A percentile compares a stretch with the other conserved stretches of the same genome.
Conservation (phyloP, 2,329 filamentous ascomycete species). For the Pestalotiopsis fici region DNA sequence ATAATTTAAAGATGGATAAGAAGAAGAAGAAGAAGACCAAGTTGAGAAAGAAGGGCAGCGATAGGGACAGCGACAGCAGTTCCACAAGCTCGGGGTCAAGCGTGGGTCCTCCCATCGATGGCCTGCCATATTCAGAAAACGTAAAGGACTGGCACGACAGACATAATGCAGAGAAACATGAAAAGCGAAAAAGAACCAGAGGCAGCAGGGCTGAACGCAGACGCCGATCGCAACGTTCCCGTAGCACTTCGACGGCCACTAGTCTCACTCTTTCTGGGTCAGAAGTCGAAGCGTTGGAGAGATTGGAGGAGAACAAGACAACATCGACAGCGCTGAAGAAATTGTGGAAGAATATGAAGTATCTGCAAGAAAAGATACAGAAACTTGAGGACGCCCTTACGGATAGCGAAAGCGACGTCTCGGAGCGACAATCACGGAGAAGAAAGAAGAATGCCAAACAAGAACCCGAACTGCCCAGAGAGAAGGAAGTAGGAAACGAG, state of each 20-base stretch:
- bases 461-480: neutral
- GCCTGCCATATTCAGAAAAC: neutral
- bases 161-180: neutral
- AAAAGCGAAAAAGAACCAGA: neutral
- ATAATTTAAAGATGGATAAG: too few relatives aligned
- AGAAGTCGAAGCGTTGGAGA: neutral
- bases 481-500: neutral
- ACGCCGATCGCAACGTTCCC: neutral
- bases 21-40: neutral
- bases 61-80: neutral
- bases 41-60: neutral
- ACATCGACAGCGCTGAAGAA: neutral
- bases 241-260: neutral
- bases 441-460: neutral
- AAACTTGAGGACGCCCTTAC: neutral
- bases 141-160: neutral
- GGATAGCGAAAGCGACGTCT: neutral
- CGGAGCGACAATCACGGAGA: neutral
- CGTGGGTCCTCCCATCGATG: neutral
- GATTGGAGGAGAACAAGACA: neutral
- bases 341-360: neutral
- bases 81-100: neutral
- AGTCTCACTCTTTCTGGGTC: neutral
- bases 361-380: neutral
- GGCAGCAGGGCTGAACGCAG: neutral